Evolutionary conservation across 257 asterid genomes (phyloP).

Genomic region (Verbena officinalis): DNA sequence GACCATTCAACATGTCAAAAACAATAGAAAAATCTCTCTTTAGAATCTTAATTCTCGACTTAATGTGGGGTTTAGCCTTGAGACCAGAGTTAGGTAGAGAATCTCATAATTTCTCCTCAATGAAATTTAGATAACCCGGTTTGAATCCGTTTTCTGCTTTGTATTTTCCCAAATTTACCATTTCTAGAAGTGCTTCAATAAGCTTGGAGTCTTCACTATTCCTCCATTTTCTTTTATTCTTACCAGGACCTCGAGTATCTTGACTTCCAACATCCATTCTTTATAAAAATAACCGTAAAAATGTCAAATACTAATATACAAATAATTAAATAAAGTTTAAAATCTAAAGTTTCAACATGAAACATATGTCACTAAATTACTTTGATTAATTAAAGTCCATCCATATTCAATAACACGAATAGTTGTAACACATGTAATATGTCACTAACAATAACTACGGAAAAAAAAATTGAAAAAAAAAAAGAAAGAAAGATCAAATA

Average conservation of each 20-base stretch:
- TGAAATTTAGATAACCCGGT: conserved; percentile 1
- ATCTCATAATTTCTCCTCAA: conserved; percentile 18
- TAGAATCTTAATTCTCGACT: conserved; percentile 8
- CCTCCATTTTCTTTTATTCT: conserved; percentile 9
- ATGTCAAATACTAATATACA: no score
- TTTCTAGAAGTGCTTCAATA: conserved; percentile 15
- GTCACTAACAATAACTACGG: no score
- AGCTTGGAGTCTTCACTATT: conserved; percentile 1
- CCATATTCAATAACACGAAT: no score
- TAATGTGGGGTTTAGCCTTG: no score
- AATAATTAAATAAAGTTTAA: no score
- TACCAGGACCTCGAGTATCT: conserved; percentile 1
- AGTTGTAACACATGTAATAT: no score
- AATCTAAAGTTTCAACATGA: no score
- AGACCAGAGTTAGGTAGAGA: background rate
- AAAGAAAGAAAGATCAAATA: no score
- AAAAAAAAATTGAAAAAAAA: no score
- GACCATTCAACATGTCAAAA: conserved; percentile 10
- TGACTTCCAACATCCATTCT: conserved; percentile 8
- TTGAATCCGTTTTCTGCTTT: no score
- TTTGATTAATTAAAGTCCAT: no score
- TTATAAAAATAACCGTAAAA: background rate
- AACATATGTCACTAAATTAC: no score
- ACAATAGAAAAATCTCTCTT: conserved; percentile 16
- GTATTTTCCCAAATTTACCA: conserved; percentile 18